Evolutionary conservation across 1,284 basidiomycete genomes (phyloP), one percentile per base, ranked within the genome.

Genomic region (Cryptococcus sp.): DNA sequence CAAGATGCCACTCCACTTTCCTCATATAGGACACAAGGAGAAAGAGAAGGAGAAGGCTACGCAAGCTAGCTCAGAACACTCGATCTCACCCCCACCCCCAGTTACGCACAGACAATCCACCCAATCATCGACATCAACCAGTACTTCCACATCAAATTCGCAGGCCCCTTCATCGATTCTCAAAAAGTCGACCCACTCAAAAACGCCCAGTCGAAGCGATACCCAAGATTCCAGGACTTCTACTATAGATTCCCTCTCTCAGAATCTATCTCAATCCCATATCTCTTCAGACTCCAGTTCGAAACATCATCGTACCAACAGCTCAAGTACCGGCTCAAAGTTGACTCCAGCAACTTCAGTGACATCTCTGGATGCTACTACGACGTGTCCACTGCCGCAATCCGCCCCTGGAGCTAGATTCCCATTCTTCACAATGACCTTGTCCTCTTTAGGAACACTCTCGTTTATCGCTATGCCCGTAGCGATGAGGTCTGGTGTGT

Each of bases 341-440:
- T 56, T 48, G 2, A 52, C 56, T 0, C 54, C 58, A 10, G 57
- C 62, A 3, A 68, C 66, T 14, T 66, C 63, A 2, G 59, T 66
- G 10, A 66, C 66, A 7, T 67, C 64, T 7, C 58, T 67, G 19
- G 47, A 48, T 19, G 45, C 32, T 16, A 62, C 66, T 55, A n/a
- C n/a, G n/a, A n/a, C n/a, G n/a, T 72, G 70, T 50, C 69, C 71
- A 0, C 37, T 73, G 31, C 69, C 69, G 10, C 48, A 57, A 21
- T 54, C 58, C 10, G 23, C 53, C 9, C 19, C 48, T 5, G 25
- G 37, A 13, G 39, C 58, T 14, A 42, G 50, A 43, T 68, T 73
- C 47, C 69, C 71, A 10, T 73, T 70, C 59, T 70, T 72, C 57
- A 57, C 61, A 43, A 59, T 73, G 60, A 67, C 67, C 2, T 48